A percentile compares a stretch with the other conserved stretches of the same genome.
These are phyloP conservation scores for Aspergillus saccharolyticus DNA, from an alignment of 495 filamentous ascomycete species.

Conservation along the genomic window DNA sequence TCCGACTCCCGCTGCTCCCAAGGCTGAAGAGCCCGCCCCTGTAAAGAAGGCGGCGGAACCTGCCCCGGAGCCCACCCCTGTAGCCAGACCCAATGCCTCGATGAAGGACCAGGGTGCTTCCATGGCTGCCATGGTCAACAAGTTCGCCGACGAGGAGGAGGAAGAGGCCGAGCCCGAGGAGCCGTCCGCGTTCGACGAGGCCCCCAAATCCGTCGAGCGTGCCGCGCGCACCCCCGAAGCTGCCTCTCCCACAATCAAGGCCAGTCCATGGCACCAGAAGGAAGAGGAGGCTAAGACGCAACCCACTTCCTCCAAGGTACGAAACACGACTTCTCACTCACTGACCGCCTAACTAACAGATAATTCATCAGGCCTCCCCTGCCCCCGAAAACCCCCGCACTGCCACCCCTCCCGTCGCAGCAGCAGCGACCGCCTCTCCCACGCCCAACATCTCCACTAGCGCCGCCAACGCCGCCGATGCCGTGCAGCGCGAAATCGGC, in stretches of 20 bases:
- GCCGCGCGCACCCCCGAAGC: conserved; percentile 24
- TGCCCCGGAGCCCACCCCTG: conserved; percentile 32
- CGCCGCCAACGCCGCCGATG: conserved; percentile 16
- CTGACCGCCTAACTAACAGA: not conserved
- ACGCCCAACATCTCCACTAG: conserved; percentile 13
- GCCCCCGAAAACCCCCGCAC: conserved; percentile 4
- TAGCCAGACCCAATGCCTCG: conserved; percentile 54
- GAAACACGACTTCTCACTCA: not conserved
- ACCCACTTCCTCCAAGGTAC: conserved; percentile 17
- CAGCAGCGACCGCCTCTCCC: conserved; percentile 1
- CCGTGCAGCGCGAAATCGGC: conserved; percentile 38
- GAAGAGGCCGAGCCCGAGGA: conserved; percentile 56
- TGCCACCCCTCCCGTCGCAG: conserved; percentile 20
- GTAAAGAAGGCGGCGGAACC: conserved; percentile 34
- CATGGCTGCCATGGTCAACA: conserved; percentile 76
- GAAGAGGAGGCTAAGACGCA: conserved; percentile 27
- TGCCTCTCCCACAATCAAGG: conserved; percentile 31
- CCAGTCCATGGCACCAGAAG: conserved; percentile 32
- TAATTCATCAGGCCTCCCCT: not conserved
- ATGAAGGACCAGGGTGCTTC: conserved; percentile 80
- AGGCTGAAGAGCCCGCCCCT: conserved; percentile 48
- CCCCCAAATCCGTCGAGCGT: conserved; percentile 60
- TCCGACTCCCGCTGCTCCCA: conserved; percentile 44
- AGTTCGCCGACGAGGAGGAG: conserved; percentile 74
- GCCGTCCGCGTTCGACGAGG: conserved; percentile 76